Base-by-base conservation (phyloP, 139 green algal species). In the Micractinium sp. region DNA sequence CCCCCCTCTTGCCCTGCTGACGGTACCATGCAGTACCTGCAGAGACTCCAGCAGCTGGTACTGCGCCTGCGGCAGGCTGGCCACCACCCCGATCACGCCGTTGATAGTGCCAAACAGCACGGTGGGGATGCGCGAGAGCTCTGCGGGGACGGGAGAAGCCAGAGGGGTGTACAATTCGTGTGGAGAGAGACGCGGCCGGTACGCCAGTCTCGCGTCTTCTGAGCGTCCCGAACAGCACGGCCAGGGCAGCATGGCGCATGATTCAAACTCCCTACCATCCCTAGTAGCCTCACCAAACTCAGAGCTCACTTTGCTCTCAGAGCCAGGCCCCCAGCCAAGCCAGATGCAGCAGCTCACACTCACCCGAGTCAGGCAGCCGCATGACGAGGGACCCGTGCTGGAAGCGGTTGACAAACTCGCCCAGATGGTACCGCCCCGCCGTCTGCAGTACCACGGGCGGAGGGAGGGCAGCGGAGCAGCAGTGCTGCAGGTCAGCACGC, bases 321-420 rank as follows among this genome's bases (percentile, higher is more conserved):
- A 77, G 71, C 31, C 15, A 56, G 47, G 7, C 47, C 47, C 47
- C 7, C 47, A 56, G 47, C n/a, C n/a, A n/a, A n/a, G n/a, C n/a
- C n/a, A n/a, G n/a, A n/a, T n/a, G n/a, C 47, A 56, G 47, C 47
- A 56, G 7, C 47, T 38, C 1, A 25, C 13, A 71, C 41, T 22
- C 39, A 90, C 87, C 87, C 1, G 90, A 93, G 93, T 99, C 98
- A 1, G 98, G 96, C 80, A 98, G 88, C 56, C 95, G 93, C 97
- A 99, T 99, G n/a, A 99, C 98, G 29, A 99, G 92, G 19, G 93
- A 98, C 63, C 98, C 98, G 29, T 93, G 92, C 35, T 93, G 91
- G 90, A 99, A 96, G 61, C 94, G 89, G 92, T 99, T 99, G 71
- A 99, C 93, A 87, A 98, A 97, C 75, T 98, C 96, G 29, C 97